Conservation (phyloP, 371 early-diverging fungal species). For the Vairimorpha necatrix region DNA sequence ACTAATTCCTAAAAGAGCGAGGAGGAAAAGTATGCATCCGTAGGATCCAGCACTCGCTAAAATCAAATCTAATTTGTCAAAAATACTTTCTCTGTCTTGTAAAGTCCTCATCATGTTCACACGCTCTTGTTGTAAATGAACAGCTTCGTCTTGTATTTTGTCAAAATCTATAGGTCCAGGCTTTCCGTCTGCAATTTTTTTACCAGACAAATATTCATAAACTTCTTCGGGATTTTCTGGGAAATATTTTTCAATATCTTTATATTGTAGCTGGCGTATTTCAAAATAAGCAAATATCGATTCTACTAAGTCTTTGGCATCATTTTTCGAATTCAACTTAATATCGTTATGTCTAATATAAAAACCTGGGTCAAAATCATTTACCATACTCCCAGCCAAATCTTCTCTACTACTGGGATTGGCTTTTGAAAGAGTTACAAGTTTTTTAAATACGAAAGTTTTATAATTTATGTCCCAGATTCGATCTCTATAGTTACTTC, state of each 20-base stretch:
- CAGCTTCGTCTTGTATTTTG: constrained; percentile 21
- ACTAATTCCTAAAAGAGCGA: constrained; percentile 58
- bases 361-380: constrained; percentile 57
- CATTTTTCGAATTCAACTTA: constrained; percentile 39
- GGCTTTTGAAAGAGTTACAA: constrained; percentile 50
- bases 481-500: constrained; percentile 47
- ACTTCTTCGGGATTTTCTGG: constrained; percentile 45
- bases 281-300: constrained; percentile 55
- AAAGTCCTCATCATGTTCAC: constrained; percentile 58
- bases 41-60: constrained; percentile 39
- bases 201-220: constrained; percentile 31
- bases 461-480: constrained; percentile 64
- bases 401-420: background rate
- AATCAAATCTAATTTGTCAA: constrained; percentile 60
- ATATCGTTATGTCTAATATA: constrained; percentile 57
- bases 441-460: constrained; percentile 60
- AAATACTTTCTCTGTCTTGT: constrained; percentile 61
- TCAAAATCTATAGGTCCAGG: constrained; percentile 33
- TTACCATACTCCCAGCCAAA: constrained; percentile 20
- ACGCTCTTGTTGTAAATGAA: constrained; percentile 47
- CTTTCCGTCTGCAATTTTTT: constrained; percentile 17
- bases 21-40: constrained; percentile 46
- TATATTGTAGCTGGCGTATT: constrained; percentile 24
- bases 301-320: constrained; percentile 51
- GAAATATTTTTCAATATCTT: constrained; percentile 43